Base-by-base conservation (phyloP, 108 stramenopile species). In the Mediolabrus comicus region DNA sequence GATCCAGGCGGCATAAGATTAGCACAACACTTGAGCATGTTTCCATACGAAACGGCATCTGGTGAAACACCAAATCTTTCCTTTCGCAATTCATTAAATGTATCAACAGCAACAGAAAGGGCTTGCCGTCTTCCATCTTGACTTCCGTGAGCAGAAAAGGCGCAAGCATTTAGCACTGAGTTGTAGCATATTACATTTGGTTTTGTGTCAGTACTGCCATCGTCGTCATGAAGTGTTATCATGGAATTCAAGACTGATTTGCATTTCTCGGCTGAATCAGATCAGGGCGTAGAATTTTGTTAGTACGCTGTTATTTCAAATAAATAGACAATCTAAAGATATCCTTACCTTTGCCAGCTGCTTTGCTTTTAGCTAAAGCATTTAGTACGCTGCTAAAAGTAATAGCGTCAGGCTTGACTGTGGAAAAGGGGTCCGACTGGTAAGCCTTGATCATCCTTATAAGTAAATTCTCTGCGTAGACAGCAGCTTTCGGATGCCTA, bases 151-250 rank as follows among this genome's bases (percentile, higher is more conserved):
- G 88, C 86, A 17, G 82, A 85, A 43, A 89, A 89, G 12, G 88
- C 86, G 65, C 84, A 85, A 22, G 88, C 88, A 59, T 89, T 89
- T 34, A 89, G 54, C 7, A 89, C 82, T 14, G 88, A 81, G 24
- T 89, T 89, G 76, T 74, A 89, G 19, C 85, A 67, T 12, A 86
- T 70, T 10, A 69, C 39, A 28, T 82, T 83, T 5, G 88, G 88
- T 31, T 66, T 69, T 43, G 85, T 61, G 12, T 74, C 60, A n/a
- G 24, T 52, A 32, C 61, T 52, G 38, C 72, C 61, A 35, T 64
- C 67, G 16, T 53, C 56, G 26, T 86, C 61, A 29, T 85, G 67
- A 17, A 77, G 69, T 19, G 84, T 33, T 29, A 83, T 59, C 70
- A 86, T 63, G 28, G 55, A 32, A 59, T 81, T 68, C 14, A 89